These are phyloP conservation scores for Musa beccarii DNA, from an alignment of 176 grass and related monocot species.

Conservation along the genomic window DNA sequence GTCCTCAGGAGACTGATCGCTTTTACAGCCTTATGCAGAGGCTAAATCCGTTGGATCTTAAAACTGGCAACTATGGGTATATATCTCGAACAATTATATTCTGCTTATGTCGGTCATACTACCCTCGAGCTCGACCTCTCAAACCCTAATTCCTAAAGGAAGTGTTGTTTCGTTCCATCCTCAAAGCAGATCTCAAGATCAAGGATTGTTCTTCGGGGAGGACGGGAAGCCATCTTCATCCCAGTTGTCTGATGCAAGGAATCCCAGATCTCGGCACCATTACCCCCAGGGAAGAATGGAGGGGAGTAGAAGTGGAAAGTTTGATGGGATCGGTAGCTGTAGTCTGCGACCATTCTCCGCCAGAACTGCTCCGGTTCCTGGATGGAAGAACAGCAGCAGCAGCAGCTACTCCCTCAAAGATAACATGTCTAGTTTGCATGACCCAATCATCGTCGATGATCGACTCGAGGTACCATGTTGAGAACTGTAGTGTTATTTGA, in stretches of 20 bases:
- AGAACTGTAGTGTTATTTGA: too few relatives aligned
- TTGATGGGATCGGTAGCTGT: conserved; percentile 9
- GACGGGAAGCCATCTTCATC: conserved; percentile 27
- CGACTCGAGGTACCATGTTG: background rate
- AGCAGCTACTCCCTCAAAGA: background rate
- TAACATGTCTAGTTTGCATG: conserved; percentile 17
- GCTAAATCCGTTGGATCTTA: conserved; percentile 43
- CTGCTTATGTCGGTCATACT: too few relatives aligned
- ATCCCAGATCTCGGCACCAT: background rate
- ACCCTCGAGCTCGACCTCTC: conserved; percentile 25
- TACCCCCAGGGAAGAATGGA: conserved; percentile 26
- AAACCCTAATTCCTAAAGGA: conserved; percentile 1
- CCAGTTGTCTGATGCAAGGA: conserved; percentile 40
- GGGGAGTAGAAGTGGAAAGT: background rate
- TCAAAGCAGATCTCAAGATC: conserved; percentile 39
- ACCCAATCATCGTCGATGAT: conserved; percentile 35
- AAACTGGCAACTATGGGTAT: conserved; percentile 49
- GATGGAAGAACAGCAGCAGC: conserved; percentile 6
- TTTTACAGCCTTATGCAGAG: conserved; percentile 48
- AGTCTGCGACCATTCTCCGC: background rate
- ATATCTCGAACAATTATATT: too few relatives aligned
- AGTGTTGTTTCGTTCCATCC: background rate
- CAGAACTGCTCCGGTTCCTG: background rate
- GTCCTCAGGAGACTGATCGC: conserved; percentile 29
- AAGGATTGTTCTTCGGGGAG: conserved; percentile 35